These are phyloP conservation scores for Oemleria cerasiformis DNA, from an alignment of 306 rosid genomes.

Conservation along the genomic window DNA sequence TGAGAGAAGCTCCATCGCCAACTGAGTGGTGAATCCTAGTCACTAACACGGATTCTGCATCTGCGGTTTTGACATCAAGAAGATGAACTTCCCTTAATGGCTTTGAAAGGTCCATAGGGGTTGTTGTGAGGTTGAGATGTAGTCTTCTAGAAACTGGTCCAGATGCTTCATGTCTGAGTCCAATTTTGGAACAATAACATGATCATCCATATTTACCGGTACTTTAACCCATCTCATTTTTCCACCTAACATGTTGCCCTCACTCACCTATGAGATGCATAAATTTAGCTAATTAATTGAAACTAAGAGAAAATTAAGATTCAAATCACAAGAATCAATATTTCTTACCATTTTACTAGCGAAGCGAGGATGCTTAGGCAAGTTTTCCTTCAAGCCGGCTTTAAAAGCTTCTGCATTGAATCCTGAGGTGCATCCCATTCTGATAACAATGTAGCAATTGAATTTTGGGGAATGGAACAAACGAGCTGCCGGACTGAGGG, in stretches of 20 bases:
- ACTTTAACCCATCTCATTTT: constrained; percentile 32
- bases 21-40: constrained; percentile 61
- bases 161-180: constrained; percentile 32
- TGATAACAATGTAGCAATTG: constrained; percentile 43
- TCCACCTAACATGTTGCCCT: too few relatives aligned
- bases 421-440: constrained; percentile 41
- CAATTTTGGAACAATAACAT: constrained; percentile 43
- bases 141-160: constrained; percentile 47
- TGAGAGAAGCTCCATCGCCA: constrained; percentile 73
- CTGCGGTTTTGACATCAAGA: constrained; percentile 52
- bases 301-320: too few relatives aligned
- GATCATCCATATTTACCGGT: constrained; percentile 42
- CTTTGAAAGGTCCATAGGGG: constrained; percentile 46
- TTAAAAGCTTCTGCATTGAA: constrained; percentile 37
- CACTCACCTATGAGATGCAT: too few relatives aligned
- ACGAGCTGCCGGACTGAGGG: constrained; percentile 49
- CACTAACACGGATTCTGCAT: constrained; percentile 43
- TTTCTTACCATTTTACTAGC: constrained; percentile 48
- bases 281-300: too few relatives aligned
- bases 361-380: constrained; percentile 60
- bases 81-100: constrained; percentile 74
- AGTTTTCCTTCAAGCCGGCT: constrained; percentile 35
- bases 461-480: constrained; percentile 42
- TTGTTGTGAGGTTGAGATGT: constrained; percentile 47
- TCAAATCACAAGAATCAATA: too few relatives aligned